Evolutionary conservation across 1,284 basidiomycete species (phyloP).

Genomic region (Rhodofomes roseus): DNA sequence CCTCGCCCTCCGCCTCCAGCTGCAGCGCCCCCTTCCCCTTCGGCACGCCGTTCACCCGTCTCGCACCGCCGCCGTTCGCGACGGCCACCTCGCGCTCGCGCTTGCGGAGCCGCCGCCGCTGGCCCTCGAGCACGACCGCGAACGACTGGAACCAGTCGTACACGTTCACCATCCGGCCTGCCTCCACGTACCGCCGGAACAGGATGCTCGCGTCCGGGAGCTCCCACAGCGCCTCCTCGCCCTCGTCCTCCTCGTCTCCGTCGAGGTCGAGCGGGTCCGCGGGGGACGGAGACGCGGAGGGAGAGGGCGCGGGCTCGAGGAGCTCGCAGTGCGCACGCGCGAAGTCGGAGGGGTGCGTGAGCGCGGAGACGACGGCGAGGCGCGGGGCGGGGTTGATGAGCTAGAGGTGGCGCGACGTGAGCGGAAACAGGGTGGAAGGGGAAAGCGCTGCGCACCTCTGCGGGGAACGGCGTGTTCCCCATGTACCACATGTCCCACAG

Average conservation of each 20-base stretch:
- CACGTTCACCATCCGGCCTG: slow-evolving; percentile 74
- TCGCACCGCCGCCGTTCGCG: too few species aligned
- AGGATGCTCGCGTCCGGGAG: slow-evolving; percentile 70
- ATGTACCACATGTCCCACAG: slow-evolving; percentile 76
- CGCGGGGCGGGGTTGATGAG: slow-evolving; percentile 67
- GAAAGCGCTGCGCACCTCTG: slow-evolving; percentile 43
- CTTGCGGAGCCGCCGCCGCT: slow-evolving; percentile 30
- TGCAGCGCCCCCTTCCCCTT: slow-evolving; percentile 6
- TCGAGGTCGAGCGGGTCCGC: not conserved
- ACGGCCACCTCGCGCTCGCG: too few species aligned
- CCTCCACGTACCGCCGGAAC: slow-evolving; percentile 71
- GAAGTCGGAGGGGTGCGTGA: slow-evolving; percentile 57
- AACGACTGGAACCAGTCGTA: slow-evolving; percentile 82
- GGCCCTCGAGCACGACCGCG: slow-evolving; percentile 53
- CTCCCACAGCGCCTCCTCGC: slow-evolving; percentile 35
- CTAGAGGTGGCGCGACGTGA: slow-evolving; percentile 29
- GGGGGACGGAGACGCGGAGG: not conserved
- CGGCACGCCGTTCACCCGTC: not conserved
- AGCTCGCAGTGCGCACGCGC: slow-evolving; percentile 17
- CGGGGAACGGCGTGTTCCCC: slow-evolving; percentile 55
- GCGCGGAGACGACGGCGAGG: slow-evolving; percentile 52
- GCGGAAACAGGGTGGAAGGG: not conserved
- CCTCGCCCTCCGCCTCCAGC: slow-evolving; percentile 8
- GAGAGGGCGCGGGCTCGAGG: not conserved
- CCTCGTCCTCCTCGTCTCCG: not conserved